Conservation (phyloP, 208 protist species). For the Crithidia thermophila region DNA sequence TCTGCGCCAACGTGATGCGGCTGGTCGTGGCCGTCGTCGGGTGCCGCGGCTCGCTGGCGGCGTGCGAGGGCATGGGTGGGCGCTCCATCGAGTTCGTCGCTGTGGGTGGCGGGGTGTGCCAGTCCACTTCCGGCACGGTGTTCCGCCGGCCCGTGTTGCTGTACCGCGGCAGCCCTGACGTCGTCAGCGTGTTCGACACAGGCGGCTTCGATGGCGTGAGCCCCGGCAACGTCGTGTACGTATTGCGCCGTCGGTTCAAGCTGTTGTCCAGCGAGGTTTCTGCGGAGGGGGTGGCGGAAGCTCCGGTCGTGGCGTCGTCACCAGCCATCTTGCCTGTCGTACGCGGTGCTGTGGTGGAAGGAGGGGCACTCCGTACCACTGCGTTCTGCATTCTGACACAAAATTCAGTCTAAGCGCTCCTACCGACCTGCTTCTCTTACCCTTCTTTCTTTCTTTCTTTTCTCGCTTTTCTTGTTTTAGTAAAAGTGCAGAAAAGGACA, state of each 20-base stretch:
- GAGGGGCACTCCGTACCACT: too few relatives aligned
- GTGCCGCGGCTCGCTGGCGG: conserved; percentile 18
- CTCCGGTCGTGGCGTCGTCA: neutral
- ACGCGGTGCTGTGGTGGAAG: neutral
- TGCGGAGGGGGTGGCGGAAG: too few relatives aligned
- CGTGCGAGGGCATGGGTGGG: conserved; percentile 5
- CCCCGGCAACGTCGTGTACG: neutral
- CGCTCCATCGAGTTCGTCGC: conserved; percentile 6
- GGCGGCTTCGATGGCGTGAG: neutral
- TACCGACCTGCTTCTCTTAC: too few relatives aligned
- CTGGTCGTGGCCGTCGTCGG: neutral
- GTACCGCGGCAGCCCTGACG: neutral
- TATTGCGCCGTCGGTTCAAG: conserved; percentile 10
- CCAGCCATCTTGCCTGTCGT: neutral
- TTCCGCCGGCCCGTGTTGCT: conserved; percentile 7
- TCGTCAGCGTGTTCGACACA: neutral
- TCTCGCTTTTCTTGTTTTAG: too few relatives aligned
- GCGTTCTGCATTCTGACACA: too few relatives aligned
- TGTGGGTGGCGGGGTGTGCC: conserved; percentile 14
- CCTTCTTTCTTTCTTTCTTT: too few relatives aligned
- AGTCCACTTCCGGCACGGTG: neutral
- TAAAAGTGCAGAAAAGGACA: conserved; percentile 1
- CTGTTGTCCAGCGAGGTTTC: conserved; percentile 10
- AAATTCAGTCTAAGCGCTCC: too few relatives aligned
- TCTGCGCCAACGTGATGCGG: neutral